A percentile compares a stretch with the other conserved stretches of the same genome.
Evolutionary conservation across 495 filamentous ascomycete species (phyloP).

Genomic region (Penicillium daleae): DNA sequence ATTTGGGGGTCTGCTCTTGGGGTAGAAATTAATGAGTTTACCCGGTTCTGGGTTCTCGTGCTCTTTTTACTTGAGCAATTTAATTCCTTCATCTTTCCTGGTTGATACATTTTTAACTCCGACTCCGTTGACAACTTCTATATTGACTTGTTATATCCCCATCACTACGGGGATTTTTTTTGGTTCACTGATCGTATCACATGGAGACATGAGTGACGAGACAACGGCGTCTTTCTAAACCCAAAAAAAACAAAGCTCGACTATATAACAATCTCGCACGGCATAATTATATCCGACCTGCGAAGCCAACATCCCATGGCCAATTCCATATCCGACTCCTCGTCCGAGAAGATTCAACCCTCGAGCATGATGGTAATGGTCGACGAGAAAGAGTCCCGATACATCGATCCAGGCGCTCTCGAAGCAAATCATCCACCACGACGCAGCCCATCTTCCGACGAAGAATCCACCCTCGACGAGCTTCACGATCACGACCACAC

Average conservation of each 20-base stretch:
- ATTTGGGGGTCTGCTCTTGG: neutral
- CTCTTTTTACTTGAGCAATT: too few relatives aligned
- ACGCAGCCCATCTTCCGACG: slow-evolving; percentile 23
- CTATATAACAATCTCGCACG: neutral
- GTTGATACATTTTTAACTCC: neutral
- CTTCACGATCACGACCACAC: neutral
- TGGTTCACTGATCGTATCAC: too few relatives aligned
- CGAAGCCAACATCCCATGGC: neutral
- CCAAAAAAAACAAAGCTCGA: neutral
- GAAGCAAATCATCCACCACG: slow-evolving; percentile 12
- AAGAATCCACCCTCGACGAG: slow-evolving; percentile 30
- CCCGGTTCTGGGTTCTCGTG: neutral
- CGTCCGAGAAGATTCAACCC: slow-evolving; percentile 5
- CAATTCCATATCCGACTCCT: neutral
- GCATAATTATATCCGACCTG: neutral
- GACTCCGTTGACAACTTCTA: neutral
- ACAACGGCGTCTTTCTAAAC: neutral
- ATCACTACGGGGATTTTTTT: neutral
- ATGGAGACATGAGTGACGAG: slow-evolving; percentile 6
- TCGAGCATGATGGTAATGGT: slow-evolving; percentile 14
- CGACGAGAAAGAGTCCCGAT: slow-evolving; percentile 14
- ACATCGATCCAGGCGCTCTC: slow-evolving; percentile 6
- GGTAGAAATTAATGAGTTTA: neutral
- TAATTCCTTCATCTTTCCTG: neutral
- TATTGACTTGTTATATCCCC: neutral